Conservation (phyloP, 805 yeast species). For the Yamadazyma olivae region DNA sequence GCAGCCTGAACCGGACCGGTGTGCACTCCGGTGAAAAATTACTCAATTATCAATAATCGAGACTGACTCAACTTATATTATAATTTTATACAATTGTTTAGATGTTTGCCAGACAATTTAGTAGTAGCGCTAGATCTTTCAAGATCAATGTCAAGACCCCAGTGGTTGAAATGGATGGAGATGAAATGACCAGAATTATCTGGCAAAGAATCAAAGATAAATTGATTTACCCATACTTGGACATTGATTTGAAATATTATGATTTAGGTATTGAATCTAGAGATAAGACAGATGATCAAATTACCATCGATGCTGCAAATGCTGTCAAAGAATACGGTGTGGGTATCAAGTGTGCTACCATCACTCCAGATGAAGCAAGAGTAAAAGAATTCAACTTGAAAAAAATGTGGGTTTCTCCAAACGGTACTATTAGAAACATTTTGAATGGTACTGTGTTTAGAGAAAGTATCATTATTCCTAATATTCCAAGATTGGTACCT, state of each 20-base stretch:
- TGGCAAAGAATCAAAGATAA: slow-evolving; percentile 73
- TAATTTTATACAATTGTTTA: neutral
- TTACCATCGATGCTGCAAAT: slow-evolving; percentile 75
- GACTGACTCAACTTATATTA: too few species aligned
- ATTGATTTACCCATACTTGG: slow-evolving; percentile 65
- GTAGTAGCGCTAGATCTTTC: slow-evolving; percentile 11
- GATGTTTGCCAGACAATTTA: slow-evolving; percentile 9
- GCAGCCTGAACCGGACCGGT: too few species aligned
- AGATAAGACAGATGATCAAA: slow-evolving; percentile 68
- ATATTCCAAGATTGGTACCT: slow-evolving; percentile 73
- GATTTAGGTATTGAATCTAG: slow-evolving; percentile 68
- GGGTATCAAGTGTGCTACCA: slow-evolving; percentile 82
- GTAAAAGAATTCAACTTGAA: slow-evolving; percentile 70
- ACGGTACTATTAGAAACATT: slow-evolving; percentile 80
- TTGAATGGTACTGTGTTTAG: slow-evolving; percentile 82
- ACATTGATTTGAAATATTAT: slow-evolving; percentile 72
- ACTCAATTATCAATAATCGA: too few species aligned
- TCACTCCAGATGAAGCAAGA: slow-evolving; percentile 79
- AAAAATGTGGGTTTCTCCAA: slow-evolving; percentile 85
- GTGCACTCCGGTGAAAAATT: too few species aligned
- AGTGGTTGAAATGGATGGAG: slow-evolving; percentile 79
- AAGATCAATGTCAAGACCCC: slow-evolving; percentile 73
- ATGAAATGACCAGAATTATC: slow-evolving; percentile 83
- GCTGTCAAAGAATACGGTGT: slow-evolving; percentile 75
- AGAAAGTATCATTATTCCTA: slow-evolving; percentile 77